Conservation (phyloP, 371 early-diverging fungal species). For the Nematocida homosporus region DNA sequence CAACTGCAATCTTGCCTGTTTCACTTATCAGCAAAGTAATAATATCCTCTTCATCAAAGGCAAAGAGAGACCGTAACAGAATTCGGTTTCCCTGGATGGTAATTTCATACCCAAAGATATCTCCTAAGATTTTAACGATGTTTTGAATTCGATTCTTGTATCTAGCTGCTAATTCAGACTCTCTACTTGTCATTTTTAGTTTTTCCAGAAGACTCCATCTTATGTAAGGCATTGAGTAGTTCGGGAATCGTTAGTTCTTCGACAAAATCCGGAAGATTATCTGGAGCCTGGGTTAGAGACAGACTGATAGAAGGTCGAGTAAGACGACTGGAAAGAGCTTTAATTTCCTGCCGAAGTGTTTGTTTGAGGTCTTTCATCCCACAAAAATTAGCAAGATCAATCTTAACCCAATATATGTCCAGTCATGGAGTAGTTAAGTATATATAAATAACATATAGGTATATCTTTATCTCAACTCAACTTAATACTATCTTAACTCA, state of each 20-base stretch:
- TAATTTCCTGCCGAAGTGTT: not conserved
- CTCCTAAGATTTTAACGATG: constrained; percentile 15
- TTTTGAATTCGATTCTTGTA: constrained; percentile 27
- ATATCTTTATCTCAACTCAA: too few species aligned
- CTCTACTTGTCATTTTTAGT: too few species aligned
- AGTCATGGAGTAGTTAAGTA: too few species aligned
- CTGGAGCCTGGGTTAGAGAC: constrained; percentile 3
- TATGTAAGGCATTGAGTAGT: not conserved
- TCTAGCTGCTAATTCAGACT: constrained; percentile 10
- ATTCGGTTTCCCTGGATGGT: constrained; percentile 19
- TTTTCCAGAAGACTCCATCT: not conserved
- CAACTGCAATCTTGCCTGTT: constrained; percentile 39
- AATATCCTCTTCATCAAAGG: constrained; percentile 65
- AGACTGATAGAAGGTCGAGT: constrained; percentile 1
- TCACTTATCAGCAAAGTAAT: constrained; percentile 56
- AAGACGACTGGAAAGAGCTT: not conserved
- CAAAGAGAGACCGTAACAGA: constrained; percentile 58
- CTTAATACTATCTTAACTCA: too few species aligned
- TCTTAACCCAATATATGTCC: too few species aligned
- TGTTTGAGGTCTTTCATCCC: not conserved
- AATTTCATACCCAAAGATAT: constrained; percentile 53
- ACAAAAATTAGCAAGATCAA: not conserved
- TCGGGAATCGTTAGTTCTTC: not conserved
- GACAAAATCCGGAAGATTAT: not conserved
- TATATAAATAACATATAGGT: too few species aligned